A percentile compares a stretch with the other conserved stretches of the same genome.
Evolutionary conservation across 2,329 filamentous ascomycete species (phyloP).

Genomic region (Fusarium brachygibbosum): DNA sequence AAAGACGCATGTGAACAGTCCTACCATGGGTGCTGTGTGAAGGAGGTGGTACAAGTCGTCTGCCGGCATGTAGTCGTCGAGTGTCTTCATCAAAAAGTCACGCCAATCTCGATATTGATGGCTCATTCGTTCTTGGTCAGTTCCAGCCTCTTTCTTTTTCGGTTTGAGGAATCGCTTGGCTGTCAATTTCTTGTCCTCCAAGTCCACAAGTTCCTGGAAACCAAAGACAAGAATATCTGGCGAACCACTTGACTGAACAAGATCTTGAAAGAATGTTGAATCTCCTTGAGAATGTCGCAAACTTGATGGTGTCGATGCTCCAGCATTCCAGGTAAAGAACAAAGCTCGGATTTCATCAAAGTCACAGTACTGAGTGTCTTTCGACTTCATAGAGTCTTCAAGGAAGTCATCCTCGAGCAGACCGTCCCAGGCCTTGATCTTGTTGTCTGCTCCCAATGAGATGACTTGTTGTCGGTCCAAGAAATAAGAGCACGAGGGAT

Average conservation of each 20-base stretch:
- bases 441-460: slow-evolving; percentile 88
- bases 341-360: slow-evolving; percentile 86
- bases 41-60: slow-evolving; percentile 86
- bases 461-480: slow-evolving; percentile 87
- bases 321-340: slow-evolving; percentile 96
- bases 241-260: slow-evolving; percentile 80
- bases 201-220: slow-evolving; percentile 97
- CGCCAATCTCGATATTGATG: slow-evolving; percentile 98
- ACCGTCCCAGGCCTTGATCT: slow-evolving; percentile 90
- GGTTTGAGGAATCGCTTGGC: slow-evolving; percentile 95
- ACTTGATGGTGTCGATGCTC: slow-evolving; percentile 90
- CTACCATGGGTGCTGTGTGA: slow-evolving; percentile 88
- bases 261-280: slow-evolving; percentile 81
- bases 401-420: slow-evolving; percentile 94
- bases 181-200: slow-evolving; percentile 97
- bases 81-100: slow-evolving; percentile 84
- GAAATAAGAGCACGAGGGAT: slow-evolving; percentile 86
- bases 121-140: slow-evolving; percentile 91
- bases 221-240: slow-evolving; percentile 95
- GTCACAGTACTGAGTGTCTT: slow-evolving; percentile 84
- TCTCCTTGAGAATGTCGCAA: slow-evolving; percentile 79
- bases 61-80: slow-evolving; percentile 86
- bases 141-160: slow-evolving; percentile 85
- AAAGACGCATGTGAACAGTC: slow-evolving; percentile 95
- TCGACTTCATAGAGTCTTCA: slow-evolving; percentile 88